Conservation (phyloP, 495 filamentous ascomycete species). For the Clavariopsis aquatica region DNA sequence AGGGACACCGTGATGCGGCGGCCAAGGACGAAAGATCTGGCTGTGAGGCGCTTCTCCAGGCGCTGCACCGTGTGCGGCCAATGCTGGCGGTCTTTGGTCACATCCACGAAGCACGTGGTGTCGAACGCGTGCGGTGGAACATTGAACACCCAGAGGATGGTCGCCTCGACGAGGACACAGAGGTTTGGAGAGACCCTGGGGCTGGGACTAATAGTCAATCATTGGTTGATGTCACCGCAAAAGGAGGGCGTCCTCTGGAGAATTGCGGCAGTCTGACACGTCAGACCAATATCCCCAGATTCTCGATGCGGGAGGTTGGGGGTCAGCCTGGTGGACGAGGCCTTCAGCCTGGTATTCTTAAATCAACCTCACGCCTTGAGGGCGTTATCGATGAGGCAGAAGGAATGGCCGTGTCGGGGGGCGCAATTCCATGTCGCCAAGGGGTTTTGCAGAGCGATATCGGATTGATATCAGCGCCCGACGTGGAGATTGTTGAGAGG, state of each 20-base stretch:
- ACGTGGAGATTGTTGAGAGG: constrained; percentile 46
- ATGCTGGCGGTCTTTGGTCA: constrained; percentile 45
- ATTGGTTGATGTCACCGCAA: constrained; percentile 58
- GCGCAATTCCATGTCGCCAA: constrained; percentile 19
- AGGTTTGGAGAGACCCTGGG: constrained; percentile 51
- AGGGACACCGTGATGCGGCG: constrained; percentile 38
- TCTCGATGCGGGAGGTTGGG: constrained; percentile 15
- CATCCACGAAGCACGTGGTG: constrained; percentile 47
- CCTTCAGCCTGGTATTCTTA: constrained; percentile 22
- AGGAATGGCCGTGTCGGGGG: constrained; percentile 17
- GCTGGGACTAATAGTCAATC: constrained; percentile 59
- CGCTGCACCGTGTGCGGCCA: constrained; percentile 41
- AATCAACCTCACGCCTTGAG: constrained; percentile 29
- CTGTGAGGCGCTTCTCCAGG: constrained; percentile 39
- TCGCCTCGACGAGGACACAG: constrained; percentile 42
- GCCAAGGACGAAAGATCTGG: constrained; percentile 34
- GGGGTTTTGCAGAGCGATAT: constrained; percentile 20
- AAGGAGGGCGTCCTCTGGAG: constrained; percentile 47
- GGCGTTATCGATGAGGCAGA: constrained; percentile 22
- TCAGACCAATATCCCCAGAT: constrained; percentile 15
- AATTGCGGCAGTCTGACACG: constrained; percentile 45
- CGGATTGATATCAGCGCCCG: constrained; percentile 17
- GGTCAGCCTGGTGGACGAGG: constrained; percentile 25
- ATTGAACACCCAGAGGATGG: constrained; percentile 18
- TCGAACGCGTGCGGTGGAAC: constrained; percentile 61